A percentile compares a stretch with the other conserved stretches of the same genome.
These are phyloP conservation scores for Kodamaea alishanica DNA, from an alignment of 1,139 yeast genomes.

Conservation along the genomic window DNA sequence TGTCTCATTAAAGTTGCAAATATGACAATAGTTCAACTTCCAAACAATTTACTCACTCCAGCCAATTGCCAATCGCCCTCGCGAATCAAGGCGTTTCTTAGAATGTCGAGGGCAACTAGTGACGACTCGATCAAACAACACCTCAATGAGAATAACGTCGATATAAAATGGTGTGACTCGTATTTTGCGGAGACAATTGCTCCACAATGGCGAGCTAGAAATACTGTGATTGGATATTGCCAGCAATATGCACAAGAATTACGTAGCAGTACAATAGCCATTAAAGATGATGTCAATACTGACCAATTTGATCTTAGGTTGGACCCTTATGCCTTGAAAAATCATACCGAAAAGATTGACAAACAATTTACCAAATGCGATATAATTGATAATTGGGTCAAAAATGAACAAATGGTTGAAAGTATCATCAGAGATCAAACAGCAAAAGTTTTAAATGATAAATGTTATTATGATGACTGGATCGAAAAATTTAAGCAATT, in stretches of 20 bases:
- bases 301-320: slow-evolving; percentile 30
- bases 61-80: slow-evolving; percentile 33
- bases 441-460: slow-evolving; percentile 30
- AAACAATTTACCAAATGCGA: slow-evolving; percentile 26
- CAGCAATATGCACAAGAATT: slow-evolving; percentile 23
- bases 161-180: slow-evolving; percentile 21
- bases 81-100: slow-evolving; percentile 37
- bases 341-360: slow-evolving; percentile 21
- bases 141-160: slow-evolving; percentile 26
- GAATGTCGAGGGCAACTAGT: slow-evolving; percentile 34
- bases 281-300: slow-evolving; percentile 4
- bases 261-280: slow-evolving; percentile 8
- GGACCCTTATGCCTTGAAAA: slow-evolving; percentile 40
- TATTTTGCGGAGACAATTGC: slow-evolving; percentile 28
- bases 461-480: slow-evolving; percentile 40
- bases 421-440: slow-evolving; percentile 35
- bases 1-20: too few species aligned
- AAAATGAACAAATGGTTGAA: slow-evolving; percentile 35
- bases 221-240: slow-evolving; percentile 31
- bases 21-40: neutral
- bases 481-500: slow-evolving; percentile 16
- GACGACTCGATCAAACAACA: slow-evolving; percentile 42
- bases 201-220: slow-evolving; percentile 39
- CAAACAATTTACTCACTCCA: slow-evolving; percentile 19
- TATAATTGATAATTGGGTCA: slow-evolving; percentile 35